A percentile compares a stretch with the other conserved stretches of the same genome.
These are phyloP conservation scores for Stephania cephalantha DNA, from an alignment of 164 flowering plant genomes.

Conservation along the genomic window DNA sequence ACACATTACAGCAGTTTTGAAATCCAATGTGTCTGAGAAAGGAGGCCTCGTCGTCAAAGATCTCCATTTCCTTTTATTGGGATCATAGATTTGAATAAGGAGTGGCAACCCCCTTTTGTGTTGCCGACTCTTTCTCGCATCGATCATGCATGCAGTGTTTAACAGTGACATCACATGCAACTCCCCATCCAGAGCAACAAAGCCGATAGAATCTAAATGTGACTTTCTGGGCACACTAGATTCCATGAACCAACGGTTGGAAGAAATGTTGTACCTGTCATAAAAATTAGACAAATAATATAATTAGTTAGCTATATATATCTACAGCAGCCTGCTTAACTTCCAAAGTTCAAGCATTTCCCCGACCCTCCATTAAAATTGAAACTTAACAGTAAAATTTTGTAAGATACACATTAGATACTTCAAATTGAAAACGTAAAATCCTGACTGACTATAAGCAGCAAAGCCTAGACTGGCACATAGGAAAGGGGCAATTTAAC, in stretches of 20 bases:
- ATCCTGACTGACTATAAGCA: no score
- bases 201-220: slow-evolving; percentile 41
- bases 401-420: no score
- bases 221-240: slow-evolving; percentile 54
- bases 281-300: background rate
- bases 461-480: no score
- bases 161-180: slow-evolving; percentile 45
- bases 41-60: slow-evolving; percentile 51
- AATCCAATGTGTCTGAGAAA: slow-evolving; percentile 38
- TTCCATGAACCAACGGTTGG: slow-evolving; percentile 66
- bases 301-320: no score
- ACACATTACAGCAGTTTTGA: slow-evolving; percentile 63
- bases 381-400: no score
- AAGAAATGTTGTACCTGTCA: slow-evolving; percentile 52
- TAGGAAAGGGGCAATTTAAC: no score
- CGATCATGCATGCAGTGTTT: slow-evolving; percentile 25
- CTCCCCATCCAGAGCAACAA: slow-evolving; percentile 56
- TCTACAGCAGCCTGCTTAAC: no score
- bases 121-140: slow-evolving; percentile 33
- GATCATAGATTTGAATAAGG: slow-evolving; percentile 62
- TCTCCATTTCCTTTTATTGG: slow-evolving; percentile 63
- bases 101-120: slow-evolving; percentile 37
- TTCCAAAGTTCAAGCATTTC: no score
- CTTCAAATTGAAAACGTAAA: no score
- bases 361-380: no score